phyloP scores from a whole-genome alignment of 2,329 filamentous ascomycete genomes.

The Cladobotryum mycophilum region DNA sequence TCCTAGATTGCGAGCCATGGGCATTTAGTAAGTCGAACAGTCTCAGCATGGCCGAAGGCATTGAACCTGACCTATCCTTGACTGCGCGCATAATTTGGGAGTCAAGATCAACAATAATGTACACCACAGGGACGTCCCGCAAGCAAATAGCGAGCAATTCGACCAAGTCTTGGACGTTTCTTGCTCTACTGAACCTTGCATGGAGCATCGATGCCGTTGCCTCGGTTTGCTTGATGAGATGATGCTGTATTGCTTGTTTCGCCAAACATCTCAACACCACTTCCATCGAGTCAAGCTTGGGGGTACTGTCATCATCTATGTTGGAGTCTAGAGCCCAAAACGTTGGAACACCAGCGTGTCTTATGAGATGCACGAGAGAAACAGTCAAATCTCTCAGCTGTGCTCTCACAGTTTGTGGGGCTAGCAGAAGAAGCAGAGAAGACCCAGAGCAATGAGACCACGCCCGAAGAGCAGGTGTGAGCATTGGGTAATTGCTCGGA shows the following conservation, averaged over 20 bases:
- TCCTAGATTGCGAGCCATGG: background rate
- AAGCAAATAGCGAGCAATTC: background rate
- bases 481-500: background rate
- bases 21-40: background rate
- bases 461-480: background rate
- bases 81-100: background rate
- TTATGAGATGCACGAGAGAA: background rate
- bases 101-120: background rate
- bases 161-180: background rate
- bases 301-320: too few species aligned
- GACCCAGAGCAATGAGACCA: background rate
- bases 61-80: background rate
- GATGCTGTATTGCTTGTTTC: background rate
- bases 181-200: background rate
- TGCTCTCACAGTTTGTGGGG: background rate
- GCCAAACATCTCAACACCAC: background rate
- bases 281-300: background rate
- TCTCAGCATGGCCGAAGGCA: too few species aligned
- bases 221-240: background rate
- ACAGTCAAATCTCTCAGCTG: background rate
- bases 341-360: background rate
- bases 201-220: background rate
- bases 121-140: background rate
- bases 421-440: background rate
- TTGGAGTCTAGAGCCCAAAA: background rate